Base-by-base conservation (phyloP, 495 filamentous ascomycete genomes). In the Chaetomium cochliodes region DNA sequence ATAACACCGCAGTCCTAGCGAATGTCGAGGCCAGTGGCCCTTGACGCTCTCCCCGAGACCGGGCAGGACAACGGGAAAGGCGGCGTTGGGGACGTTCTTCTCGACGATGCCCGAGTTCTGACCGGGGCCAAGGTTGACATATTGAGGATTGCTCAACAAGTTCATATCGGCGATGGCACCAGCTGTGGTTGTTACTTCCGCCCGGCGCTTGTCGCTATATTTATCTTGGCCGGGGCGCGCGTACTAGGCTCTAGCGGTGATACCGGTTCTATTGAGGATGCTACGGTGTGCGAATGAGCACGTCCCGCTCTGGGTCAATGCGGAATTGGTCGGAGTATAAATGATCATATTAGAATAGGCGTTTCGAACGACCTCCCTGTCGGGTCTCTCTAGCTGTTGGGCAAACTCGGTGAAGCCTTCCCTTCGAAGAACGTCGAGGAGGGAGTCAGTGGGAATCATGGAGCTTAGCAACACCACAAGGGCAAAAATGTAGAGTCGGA, bases 211-310 rank as follows among this genome's bases (percentile, higher is more conserved):
- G 42, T 46, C 42, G 15, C 42, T 12, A 46, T 46, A 13, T 3
- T 46, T 12, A 2, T n/a, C 42, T 46, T 46, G 42, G 42, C 42
- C 13, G 18, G 42, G 13, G 42, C 30, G 7, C 30, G 7, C 30
- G 30, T 3, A 33, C 30, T 7, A 33, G 30, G 7, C 30, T 33
- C 80, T 78, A 11, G 76, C 79, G 56, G 78, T 65, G 5, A 84
- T 76, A 16, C 84, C 86, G 6, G 85, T 46, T 46, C 4, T n/a
- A 46, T 13, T 46, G 9, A 4, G n/a, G n/a, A n/a, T 3, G 12
- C 9, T 46, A 13, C 42, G 42, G 42, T 12, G 42, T 46, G 12
- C 42, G 3, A 15, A 12, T 3, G 47, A 50, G 47, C 47, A 8
- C 7, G 30, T 33, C 30, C 30, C 30, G 30, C 30, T 3, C 30